These are phyloP conservation scores for Metschnikowia similis DNA, from an alignment of 805 yeast species.

Conservation along the genomic window DNA sequence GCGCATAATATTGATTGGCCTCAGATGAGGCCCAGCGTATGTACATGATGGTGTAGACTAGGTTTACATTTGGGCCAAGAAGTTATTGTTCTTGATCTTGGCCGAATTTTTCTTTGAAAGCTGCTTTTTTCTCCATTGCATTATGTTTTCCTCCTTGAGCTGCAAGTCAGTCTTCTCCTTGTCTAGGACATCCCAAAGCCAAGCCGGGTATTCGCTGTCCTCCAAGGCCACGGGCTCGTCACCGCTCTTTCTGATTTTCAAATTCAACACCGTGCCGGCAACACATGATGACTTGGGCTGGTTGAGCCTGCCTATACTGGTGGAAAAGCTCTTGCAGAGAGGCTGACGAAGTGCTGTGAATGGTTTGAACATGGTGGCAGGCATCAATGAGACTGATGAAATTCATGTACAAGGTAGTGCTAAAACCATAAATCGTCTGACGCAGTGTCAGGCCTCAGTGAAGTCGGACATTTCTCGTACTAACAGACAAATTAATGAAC, in stretches of 20 bases:
- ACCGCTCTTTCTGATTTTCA: constrained; percentile 75
- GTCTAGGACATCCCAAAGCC: constrained; percentile 89
- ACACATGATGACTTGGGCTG: constrained; percentile 46
- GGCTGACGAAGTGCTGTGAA: constrained; percentile 8
- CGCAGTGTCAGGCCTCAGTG: background rate
- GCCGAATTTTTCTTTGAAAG: constrained; percentile 65
- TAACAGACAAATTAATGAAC: background rate
- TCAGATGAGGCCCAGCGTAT: constrained; percentile 4
- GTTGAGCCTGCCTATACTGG: constrained; percentile 3
- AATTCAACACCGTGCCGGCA: constrained; percentile 68
- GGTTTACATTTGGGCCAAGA: constrained; percentile 42
- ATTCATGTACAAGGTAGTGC: background rate
- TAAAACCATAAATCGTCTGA: background rate
- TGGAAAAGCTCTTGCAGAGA: constrained; percentile 10
- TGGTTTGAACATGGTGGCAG: constrained; percentile 6
- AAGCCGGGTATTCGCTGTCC: constrained; percentile 86
- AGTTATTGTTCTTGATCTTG: constrained; percentile 74
- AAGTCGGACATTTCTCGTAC: background rate
- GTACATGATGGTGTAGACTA: constrained; percentile 8
- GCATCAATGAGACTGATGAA: background rate
- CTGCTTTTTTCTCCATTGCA: constrained; percentile 61
- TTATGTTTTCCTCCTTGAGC: constrained; percentile 57
- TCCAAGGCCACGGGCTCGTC: constrained; percentile 84
- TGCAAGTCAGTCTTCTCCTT: constrained; percentile 53
- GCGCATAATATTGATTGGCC: background rate